Conservation (phyloP, 176 grass and related monocot genomes). For the Rhipidocladum racemiflorum region DNA sequence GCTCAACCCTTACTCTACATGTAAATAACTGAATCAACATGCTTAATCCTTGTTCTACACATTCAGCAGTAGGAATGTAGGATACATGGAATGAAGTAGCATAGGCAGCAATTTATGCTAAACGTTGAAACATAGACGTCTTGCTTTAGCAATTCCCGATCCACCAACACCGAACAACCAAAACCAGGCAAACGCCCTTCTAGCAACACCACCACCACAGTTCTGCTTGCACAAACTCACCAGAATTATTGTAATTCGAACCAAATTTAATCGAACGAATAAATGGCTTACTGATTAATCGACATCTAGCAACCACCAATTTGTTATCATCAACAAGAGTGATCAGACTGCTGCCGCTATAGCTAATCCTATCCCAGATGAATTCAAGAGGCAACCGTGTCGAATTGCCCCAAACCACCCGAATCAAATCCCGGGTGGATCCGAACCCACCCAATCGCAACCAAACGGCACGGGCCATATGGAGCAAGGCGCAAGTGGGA, state of each 20-base stretch:
- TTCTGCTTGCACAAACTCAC: not conserved
- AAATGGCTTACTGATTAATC: not conserved
- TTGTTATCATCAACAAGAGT: not conserved
- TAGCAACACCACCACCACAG: not conserved
- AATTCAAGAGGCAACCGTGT: not conserved
- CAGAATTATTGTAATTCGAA: not conserved
- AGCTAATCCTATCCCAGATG: not conserved
- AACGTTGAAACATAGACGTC: not conserved
- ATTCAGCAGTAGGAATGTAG: not conserved
- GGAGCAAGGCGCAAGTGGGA: not conserved
- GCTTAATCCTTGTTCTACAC: not conserved
- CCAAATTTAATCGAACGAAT: not conserved
- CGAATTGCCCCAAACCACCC: not conserved
- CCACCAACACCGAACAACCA: not conserved
- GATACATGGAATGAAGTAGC: not conserved
- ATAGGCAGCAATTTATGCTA: not conserved
- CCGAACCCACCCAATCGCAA: not conserved
- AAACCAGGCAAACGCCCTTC: not conserved
- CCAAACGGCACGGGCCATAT: not conserved
- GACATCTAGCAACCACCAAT: not conserved
- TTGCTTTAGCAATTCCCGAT: not conserved
- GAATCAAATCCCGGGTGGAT: constrained; percentile 13
- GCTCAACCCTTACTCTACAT: not conserved
- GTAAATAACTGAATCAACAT: not conserved
- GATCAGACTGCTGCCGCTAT: not conserved